A percentile compares a stretch with the other conserved stretches of the same genome.
Conservation (phyloP, 345 rosid genomes). For the Turritis glabra region DNA sequence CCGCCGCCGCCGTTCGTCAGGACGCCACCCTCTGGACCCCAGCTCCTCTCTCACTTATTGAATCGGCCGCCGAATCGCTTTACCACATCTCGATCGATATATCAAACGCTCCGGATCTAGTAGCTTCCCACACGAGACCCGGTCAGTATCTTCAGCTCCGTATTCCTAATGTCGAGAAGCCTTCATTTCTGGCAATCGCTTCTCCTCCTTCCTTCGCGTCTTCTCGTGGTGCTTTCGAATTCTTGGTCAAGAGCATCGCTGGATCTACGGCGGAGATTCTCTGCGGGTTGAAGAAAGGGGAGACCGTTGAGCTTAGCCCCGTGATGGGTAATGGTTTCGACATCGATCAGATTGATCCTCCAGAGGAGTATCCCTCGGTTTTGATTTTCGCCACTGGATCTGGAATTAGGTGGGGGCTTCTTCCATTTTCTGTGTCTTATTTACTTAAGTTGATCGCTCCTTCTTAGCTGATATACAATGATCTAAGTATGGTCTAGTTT, state of each 20-base stretch:
- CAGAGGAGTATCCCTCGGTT: constrained; percentile 59
- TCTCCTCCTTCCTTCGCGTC: constrained; percentile 73
- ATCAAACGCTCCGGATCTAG: constrained; percentile 75
- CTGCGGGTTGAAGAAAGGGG: constrained; percentile 77
- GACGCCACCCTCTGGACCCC: constrained; percentile 77
- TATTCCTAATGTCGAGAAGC: constrained; percentile 61
- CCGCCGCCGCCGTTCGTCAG: constrained; percentile 70
- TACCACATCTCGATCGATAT: constrained; percentile 81
- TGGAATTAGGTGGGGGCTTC: constrained; percentile 67
- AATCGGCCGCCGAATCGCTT: constrained; percentile 77
- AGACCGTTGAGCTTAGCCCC: constrained; percentile 75
- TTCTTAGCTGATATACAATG: constrained; percentile 3
- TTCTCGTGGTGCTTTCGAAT: constrained; percentile 67
- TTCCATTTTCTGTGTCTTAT: neutral
- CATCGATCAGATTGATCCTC: constrained; percentile 66
- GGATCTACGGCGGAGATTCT: constrained; percentile 93
- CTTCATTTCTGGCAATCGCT: constrained; percentile 81
- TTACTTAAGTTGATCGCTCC: constrained; percentile 2
- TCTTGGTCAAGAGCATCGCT: constrained; percentile 77
- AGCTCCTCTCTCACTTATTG: constrained; percentile 60
- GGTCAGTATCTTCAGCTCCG: constrained; percentile 97
- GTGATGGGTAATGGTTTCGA: constrained; percentile 82
- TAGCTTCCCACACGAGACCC: constrained; percentile 54
- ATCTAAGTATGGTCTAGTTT: neutral
- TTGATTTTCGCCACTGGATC: constrained; percentile 96